phyloP scores from a whole-genome alignment of 139 green algal genomes.

The Picochlorum sp. region DNA sequence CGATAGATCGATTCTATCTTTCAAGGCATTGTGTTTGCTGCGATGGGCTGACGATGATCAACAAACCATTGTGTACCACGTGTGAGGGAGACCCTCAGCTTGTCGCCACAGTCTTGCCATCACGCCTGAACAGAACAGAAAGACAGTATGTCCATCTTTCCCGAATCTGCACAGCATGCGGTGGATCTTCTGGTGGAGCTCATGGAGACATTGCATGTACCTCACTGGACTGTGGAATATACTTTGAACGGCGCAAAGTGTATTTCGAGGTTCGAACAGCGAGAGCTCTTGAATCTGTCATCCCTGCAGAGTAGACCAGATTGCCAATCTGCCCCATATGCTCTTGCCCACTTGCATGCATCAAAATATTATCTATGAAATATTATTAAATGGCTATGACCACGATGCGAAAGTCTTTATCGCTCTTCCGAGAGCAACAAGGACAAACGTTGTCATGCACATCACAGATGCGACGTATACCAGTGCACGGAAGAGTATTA shows the following conservation, averaged over 20 bases:
- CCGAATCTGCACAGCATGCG: slow-evolving; percentile 68
- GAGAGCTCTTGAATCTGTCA: slow-evolving; percentile 34
- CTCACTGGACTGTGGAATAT: slow-evolving; percentile 84
- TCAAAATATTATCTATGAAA: too few species aligned
- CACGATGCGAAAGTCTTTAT: too few species aligned
- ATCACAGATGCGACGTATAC: too few species aligned
- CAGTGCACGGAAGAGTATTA: too few species aligned
- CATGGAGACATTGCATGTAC: slow-evolving; percentile 67
- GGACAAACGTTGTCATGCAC: too few species aligned
- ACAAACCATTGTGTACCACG: slow-evolving; percentile 52
- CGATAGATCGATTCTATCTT: slow-evolving; percentile 86
- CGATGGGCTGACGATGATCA: slow-evolving; percentile 63
- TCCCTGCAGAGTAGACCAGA: neutral
- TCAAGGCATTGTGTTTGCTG: slow-evolving; percentile 88
- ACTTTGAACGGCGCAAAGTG: slow-evolving; percentile 80
- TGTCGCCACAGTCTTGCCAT: slow-evolving; percentile 37
- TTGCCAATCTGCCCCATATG: neutral
- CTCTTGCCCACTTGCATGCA: too few species aligned
- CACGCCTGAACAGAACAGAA: slow-evolving; percentile 43
- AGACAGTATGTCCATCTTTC: slow-evolving; percentile 54
- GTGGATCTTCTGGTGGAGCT: slow-evolving; percentile 44
- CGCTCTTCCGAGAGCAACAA: too few species aligned
- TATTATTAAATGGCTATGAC: too few species aligned
- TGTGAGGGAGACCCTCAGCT: slow-evolving; percentile 48
- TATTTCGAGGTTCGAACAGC: slow-evolving; percentile 38